Percentiles rank a stretch among this genome's conserved stretches.
These are phyloP conservation scores for Pseudozyma tsukubaensis DNA, from an alignment of 1,284 basidiomycete species.

Conservation along the genomic window DNA sequence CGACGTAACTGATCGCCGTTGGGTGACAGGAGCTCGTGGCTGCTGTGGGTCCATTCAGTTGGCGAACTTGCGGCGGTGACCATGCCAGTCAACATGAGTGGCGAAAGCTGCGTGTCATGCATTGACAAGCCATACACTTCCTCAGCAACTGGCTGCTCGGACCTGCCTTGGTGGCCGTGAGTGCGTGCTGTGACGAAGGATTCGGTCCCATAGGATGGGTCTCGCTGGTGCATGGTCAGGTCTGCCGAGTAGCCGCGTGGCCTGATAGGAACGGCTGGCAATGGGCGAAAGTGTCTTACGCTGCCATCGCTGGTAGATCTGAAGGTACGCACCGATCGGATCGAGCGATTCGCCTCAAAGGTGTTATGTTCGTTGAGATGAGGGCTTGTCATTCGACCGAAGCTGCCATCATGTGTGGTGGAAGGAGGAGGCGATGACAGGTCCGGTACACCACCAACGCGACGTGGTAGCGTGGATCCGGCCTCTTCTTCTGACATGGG, in stretches of 20 bases:
- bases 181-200: slow-evolving; percentile 14
- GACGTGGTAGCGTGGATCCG: slow-evolving; percentile 3
- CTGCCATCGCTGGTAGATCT: slow-evolving; percentile 28
- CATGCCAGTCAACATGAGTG: slow-evolving; percentile 29
- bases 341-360: slow-evolving; percentile 10
- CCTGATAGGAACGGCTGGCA: slow-evolving; percentile 6
- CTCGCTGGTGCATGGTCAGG: slow-evolving; percentile 7
- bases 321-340: slow-evolving; percentile 22
- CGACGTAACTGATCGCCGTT: not conserved
- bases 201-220: slow-evolving; percentile 4
- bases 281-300: slow-evolving; percentile 9
- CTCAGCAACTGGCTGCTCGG: not conserved
- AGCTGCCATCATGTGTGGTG: not conserved
- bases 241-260: slow-evolving; percentile 15
- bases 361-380: not conserved
- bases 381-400: not conserved
- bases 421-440: slow-evolving; percentile 4
- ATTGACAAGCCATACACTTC: slow-evolving; percentile 15
- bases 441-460: slow-evolving; percentile 18
- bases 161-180: slow-evolving; percentile 6
- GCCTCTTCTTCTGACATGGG: slow-evolving; percentile 15
- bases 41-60: slow-evolving; percentile 16
- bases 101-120: slow-evolving; percentile 13
- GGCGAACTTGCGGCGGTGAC: slow-evolving; percentile 21
- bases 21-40: slow-evolving; percentile 6